Evolutionary conservation across 345 rosid species (phyloP).

Genomic region (Fremontodendron californicum): DNA sequence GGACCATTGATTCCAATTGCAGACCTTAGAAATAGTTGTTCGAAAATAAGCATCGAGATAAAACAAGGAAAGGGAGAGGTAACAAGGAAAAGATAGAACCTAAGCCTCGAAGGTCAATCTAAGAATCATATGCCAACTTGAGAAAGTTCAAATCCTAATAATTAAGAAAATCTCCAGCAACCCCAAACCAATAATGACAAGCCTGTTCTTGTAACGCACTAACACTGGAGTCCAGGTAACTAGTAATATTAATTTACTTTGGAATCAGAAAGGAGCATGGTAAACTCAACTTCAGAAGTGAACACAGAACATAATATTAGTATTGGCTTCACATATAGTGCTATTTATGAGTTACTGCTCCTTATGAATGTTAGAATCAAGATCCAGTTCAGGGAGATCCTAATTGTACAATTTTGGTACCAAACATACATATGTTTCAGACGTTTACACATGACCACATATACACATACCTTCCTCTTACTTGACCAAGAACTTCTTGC

Average conservation of each 20-base stretch:
- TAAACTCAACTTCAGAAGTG: neutral
- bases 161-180: neutral
- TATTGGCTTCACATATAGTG: neutral
- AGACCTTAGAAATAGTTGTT: neutral
- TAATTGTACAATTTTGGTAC: neutral
- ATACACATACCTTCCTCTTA: constrained; percentile 84
- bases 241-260: neutral
- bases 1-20: neutral
- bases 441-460: no score
- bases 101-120: neutral
- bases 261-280: neutral
- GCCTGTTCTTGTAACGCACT: neutral
- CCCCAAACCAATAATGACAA: neutral
- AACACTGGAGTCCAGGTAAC: neutral
- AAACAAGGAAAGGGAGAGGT: neutral
- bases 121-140: neutral
- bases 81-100: neutral
- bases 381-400: neutral
- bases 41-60: neutral
- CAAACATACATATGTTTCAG: neutral
- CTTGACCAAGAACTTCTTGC: constrained; percentile 90
- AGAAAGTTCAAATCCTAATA: neutral
- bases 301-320: neutral
- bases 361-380: neutral
- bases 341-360: neutral